Evolutionary conservation across 2,329 filamentous ascomycete species (phyloP).

Genomic region (Pseudogymnoascus sp.): DNA sequence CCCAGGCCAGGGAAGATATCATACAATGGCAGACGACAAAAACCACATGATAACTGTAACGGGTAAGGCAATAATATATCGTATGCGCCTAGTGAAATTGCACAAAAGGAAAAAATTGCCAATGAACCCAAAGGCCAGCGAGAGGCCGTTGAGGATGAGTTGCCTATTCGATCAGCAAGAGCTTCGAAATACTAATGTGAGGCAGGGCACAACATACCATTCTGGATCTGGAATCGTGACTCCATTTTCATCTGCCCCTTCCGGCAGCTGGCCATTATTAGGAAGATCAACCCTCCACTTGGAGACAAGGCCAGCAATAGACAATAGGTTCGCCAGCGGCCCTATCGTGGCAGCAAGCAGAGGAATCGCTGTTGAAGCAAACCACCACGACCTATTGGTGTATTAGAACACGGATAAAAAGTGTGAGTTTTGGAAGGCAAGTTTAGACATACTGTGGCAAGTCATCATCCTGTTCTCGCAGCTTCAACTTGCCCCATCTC

Average conservation of each 20-base stretch:
- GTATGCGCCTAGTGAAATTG: conserved; percentile 60
- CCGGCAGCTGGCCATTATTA: conserved; percentile 37
- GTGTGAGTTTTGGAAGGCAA: not conserved
- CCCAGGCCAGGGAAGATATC: conserved; percentile 56
- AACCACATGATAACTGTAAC: conserved; percentile 62
- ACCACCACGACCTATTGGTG: conserved; percentile 32
- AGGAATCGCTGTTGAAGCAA: conserved; percentile 40
- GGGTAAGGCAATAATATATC: conserved; percentile 62
- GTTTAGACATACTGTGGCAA: conserved; percentile 26
- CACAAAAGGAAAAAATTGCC: conserved; percentile 62
- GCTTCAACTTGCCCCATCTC: conserved; percentile 23
- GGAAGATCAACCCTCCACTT: conserved; percentile 50
- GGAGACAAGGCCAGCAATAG: conserved; percentile 59
- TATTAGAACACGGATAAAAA: not conserved
- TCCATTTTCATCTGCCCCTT: conserved; percentile 43
- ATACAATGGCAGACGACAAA: conserved; percentile 50
- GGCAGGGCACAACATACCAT: conserved; percentile 41
- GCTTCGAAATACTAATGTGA: not conserved
- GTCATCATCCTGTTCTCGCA: conserved; percentile 29
- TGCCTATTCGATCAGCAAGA: conserved; percentile 34
- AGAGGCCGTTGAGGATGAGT: conserved; percentile 56
- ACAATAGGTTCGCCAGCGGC: conserved; percentile 63
- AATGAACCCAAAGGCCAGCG: conserved; percentile 55
- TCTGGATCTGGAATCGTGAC: conserved; percentile 49
- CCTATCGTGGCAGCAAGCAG: conserved; percentile 62